A percentile compares a stretch with the other conserved stretches of the same genome.
Evolutionary conservation across 495 filamentous ascomycete species (phyloP).

Genomic region (Penicillium bialowiezense): DNA sequence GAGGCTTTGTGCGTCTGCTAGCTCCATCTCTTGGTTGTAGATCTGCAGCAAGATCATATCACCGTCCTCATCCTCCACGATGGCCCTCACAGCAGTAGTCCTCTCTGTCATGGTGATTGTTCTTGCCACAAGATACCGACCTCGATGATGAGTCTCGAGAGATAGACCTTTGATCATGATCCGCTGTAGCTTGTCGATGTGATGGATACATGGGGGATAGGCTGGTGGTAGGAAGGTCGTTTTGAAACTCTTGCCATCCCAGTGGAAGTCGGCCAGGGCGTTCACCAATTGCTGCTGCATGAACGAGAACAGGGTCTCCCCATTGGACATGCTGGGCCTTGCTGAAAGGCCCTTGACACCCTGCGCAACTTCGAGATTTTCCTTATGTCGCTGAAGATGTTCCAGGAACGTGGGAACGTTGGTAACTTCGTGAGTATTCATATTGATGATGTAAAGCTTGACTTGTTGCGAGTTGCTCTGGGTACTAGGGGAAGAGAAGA

Average conservation of each 20-base stretch:
- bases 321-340: slow-evolving; percentile 15
- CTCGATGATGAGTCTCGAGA: slow-evolving; percentile 52
- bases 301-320: slow-evolving; percentile 21
- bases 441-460: slow-evolving; percentile 8
- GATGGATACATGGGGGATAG: slow-evolving; percentile 18
- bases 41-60: slow-evolving; percentile 45
- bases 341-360: slow-evolving; percentile 14
- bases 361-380: slow-evolving; percentile 14
- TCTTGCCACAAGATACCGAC: slow-evolving; percentile 40
- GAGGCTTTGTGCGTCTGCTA: slow-evolving; percentile 23
- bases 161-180: slow-evolving; percentile 30
- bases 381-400: slow-evolving; percentile 12
- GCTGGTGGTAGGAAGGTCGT: slow-evolving; percentile 21
- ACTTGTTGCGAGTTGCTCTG: background rate
- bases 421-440: slow-evolving; percentile 29
- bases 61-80: slow-evolving; percentile 51
- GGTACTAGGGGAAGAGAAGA: background rate
- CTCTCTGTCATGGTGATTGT: slow-evolving; percentile 36
- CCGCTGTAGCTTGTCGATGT: slow-evolving; percentile 19
- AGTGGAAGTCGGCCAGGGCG: background rate
- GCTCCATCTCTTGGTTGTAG: slow-evolving; percentile 38
- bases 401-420: slow-evolving; percentile 4
- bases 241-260: slow-evolving; percentile 1
- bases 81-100: slow-evolving; percentile 40
- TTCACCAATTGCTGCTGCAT: slow-evolving; percentile 11